These are phyloP conservation scores for Suhomyces wounanorum DNA, from an alignment of 1,139 yeast species.

Conservation along the genomic window DNA sequence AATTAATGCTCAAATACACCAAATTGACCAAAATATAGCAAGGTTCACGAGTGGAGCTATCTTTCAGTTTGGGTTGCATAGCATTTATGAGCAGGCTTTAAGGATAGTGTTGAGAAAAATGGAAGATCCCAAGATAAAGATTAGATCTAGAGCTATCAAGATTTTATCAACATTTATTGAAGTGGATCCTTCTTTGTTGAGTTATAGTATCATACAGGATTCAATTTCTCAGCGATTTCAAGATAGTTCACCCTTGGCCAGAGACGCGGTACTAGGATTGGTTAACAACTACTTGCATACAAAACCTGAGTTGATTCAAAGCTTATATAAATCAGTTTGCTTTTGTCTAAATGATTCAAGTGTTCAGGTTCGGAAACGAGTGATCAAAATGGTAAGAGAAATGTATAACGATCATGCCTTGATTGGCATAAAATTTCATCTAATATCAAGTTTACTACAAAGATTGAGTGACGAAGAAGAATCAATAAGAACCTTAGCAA, in stretches of 20 bases:
- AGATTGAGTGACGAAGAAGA: slow-evolving; percentile 75
- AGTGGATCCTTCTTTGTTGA: slow-evolving; percentile 53
- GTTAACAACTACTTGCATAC: slow-evolving; percentile 51
- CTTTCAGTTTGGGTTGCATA: slow-evolving; percentile 35
- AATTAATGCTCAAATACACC: not conserved
- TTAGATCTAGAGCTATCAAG: slow-evolving; percentile 66
- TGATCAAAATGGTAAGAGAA: slow-evolving; percentile 52
- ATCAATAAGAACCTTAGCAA: slow-evolving; percentile 48
- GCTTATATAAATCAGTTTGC: slow-evolving; percentile 53
- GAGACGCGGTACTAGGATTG: slow-evolving; percentile 75
- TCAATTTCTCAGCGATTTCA: slow-evolving; percentile 53
- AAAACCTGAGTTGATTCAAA: slow-evolving; percentile 46
- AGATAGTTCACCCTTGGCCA: slow-evolving; percentile 69
- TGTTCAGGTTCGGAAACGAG: slow-evolving; percentile 63
- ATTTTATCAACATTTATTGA: slow-evolving; percentile 48
- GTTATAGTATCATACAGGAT: slow-evolving; percentile 50
- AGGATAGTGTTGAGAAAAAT: slow-evolving; percentile 49
- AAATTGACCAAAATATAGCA: slow-evolving; percentile 10
- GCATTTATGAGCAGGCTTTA: slow-evolving; percentile 56
- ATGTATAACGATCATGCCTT: slow-evolving; percentile 44
- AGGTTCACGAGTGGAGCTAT: slow-evolving; percentile 16
- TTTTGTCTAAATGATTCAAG: slow-evolving; percentile 61
- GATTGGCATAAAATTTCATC: slow-evolving; percentile 39
- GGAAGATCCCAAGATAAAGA: slow-evolving; percentile 56
- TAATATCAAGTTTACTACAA: slow-evolving; percentile 52